Evolutionary conservation across 2,329 filamentous ascomycete genomes (phyloP), one percentile per base, ranked within the genome.

Genomic region (Beauveria sp.): DNA sequence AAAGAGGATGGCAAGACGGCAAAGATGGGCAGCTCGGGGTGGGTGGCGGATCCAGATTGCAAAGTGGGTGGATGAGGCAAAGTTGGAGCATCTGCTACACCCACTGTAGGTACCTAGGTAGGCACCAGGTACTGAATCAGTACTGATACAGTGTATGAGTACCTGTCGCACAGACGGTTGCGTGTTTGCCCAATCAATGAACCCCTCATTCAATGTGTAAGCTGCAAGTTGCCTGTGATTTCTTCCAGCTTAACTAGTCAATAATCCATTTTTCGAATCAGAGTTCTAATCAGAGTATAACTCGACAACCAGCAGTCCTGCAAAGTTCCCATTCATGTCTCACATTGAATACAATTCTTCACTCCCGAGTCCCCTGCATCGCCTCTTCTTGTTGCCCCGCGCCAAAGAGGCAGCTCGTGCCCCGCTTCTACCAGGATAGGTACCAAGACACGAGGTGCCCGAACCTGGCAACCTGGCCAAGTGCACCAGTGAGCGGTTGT

Each of bases 331-430:
- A 37, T 37, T 37, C 34, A 14, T 14, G 34, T 14, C 34, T 37
- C 12, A 14, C 12, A 37, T 12, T 14, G 12, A 5, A 37, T 14
- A 14, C 34, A 37, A 37, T 48, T n/a, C 3, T n/a, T 6, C 24
- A 18, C 16, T 10, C 14, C 24, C 14, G 22, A 26, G 24, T 48
- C 24, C 18, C 12, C 24, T 37, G 34, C 16, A 28, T 14, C 22
- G 8, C 22, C 24, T 48, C 14, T 24, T 18, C 46, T 28, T 24
- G 18, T 24, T 59, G 55, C 55, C 47, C 46, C 46, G 34, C 55
- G 44, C 34, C 55, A 43, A 59, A 51, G 55, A 59, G 55, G 55
- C 55, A 58, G 55, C 55, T 59, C 55, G 34, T 44, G 55, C 55
- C 55, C 55, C 55, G 47, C 55, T 59, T 44, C 24, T 22, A 43